Evolutionary conservation across 2,329 filamentous ascomycete species (phyloP).

Genomic region (Colletotrichum incanum): DNA sequence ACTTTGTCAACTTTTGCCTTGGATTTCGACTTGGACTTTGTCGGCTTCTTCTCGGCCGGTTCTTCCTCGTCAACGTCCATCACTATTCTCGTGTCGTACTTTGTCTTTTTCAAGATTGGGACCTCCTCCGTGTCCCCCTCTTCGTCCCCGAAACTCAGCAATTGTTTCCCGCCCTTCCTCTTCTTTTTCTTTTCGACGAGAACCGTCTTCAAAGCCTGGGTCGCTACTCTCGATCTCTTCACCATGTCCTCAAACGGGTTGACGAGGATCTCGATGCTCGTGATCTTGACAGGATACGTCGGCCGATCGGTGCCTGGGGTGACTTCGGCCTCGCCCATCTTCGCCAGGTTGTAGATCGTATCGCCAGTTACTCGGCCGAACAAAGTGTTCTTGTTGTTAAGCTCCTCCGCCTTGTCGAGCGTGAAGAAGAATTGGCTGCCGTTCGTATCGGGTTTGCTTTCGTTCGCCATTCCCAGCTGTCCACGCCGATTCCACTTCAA

Average conservation of each 20-base stretch:
- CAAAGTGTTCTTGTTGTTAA: slow-evolving; percentile 92
- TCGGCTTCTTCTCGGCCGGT: slow-evolving; percentile 48
- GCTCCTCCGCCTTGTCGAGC: slow-evolving; percentile 84
- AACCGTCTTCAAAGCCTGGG: slow-evolving; percentile 62
- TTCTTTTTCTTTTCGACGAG: slow-evolving; percentile 74
- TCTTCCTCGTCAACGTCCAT: slow-evolving; percentile 68
- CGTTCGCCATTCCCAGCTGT: slow-evolving; percentile 96
- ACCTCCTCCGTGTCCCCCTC: slow-evolving; percentile 72
- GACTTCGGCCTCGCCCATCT: slow-evolving; percentile 91
- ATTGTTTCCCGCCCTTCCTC: slow-evolving; percentile 81
- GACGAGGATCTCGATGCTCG: slow-evolving; percentile 80
- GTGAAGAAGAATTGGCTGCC: slow-evolving; percentile 99
- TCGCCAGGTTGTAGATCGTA: slow-evolving; percentile 95
- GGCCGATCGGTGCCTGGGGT: slow-evolving; percentile 85
- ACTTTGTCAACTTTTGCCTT: slow-evolving; percentile 50
- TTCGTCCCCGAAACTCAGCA: slow-evolving; percentile 84
- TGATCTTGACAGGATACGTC: slow-evolving; percentile 87
- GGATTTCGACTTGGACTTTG: slow-evolving; percentile 51
- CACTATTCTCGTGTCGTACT: slow-evolving; percentile 84
- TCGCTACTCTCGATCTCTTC: slow-evolving; percentile 73
- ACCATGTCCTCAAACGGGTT: slow-evolving; percentile 90
- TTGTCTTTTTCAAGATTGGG: slow-evolving; percentile 80
- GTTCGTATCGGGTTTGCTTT: slow-evolving; percentile 83
- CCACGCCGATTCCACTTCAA: slow-evolving; percentile 94
- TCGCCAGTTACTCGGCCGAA: slow-evolving; percentile 94